phyloP scores from a whole-genome alignment of 169 alveolate species.

The Plasmodium cynomolgi region DNA sequence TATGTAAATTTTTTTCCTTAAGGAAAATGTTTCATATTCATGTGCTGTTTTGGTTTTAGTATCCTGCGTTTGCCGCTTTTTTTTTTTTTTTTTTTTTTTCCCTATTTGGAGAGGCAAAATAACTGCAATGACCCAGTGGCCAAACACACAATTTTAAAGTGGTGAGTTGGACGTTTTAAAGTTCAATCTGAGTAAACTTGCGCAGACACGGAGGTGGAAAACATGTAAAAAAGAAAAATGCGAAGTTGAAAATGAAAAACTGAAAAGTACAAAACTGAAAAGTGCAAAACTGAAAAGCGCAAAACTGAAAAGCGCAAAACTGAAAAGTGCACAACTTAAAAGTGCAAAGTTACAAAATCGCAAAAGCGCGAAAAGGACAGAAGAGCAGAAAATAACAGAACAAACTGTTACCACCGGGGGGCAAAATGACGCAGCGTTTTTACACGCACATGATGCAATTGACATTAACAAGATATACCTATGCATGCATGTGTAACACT shows the following conservation, averaged over 20 bases:
- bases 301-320: not conserved
- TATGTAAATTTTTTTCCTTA: not conserved
- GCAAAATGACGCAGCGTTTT: not conserved
- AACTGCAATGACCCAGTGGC: not conserved
- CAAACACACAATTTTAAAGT: not conserved
- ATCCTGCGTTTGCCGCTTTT: not conserved
- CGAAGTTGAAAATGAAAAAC: not conserved
- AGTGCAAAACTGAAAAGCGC: not conserved
- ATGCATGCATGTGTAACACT: not conserved
- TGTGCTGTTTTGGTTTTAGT: not conserved
- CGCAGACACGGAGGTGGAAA: not conserved
- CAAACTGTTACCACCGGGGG: conserved; percentile 1
- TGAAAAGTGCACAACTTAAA: not conserved
- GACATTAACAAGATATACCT: not conserved
- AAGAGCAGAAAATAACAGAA: not conserved
- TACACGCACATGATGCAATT: not conserved
- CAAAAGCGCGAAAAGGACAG: not conserved
- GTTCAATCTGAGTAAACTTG: conserved; percentile 4
- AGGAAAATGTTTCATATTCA: not conserved
- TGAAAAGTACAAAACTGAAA: not conserved
- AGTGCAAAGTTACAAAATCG: not conserved
- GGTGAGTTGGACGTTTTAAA: not conserved
- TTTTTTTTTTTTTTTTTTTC: not conserved
- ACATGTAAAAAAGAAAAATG: not conserved
- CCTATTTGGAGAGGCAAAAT: not conserved